Base-by-base conservation (phyloP, 2,329 filamentous ascomycete genomes). In the Hypoxylon sp. region DNA sequence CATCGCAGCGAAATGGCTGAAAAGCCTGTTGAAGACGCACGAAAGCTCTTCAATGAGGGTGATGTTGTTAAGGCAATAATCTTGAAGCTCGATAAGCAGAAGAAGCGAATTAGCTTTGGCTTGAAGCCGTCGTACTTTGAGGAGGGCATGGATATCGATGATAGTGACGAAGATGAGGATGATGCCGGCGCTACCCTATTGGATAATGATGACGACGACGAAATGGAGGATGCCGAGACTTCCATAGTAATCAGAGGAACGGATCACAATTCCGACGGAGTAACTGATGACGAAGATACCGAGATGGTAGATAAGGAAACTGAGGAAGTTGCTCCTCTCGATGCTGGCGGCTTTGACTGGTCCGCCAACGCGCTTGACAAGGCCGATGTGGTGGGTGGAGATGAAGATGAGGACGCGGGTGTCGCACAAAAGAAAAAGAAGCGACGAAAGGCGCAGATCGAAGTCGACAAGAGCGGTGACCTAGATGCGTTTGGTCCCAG, bases 31-130 rank as follows among this genome's bases (percentile, higher is more conserved):
- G 87, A 92, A 57, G 93, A 98, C 82, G 92, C 94, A n/a, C 90
- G 89, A 70, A 95, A 94, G 76, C 85, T 99, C 44, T 98, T 97
- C 80, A 92, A 90, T 68, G 93, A 94, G 76, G 96, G 94, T 11
- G 96, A 99, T 80, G 83, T 85, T n/a, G 96, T 99, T 70, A 98
- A 98, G 83, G 95, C 95, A 13, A 92, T 93, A 78, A 86, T 99
- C 14, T 80, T 98, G 55, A 92, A 91, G 74, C 84, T 99, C 53
- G 91, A 98, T 73, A 75, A 83, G 3, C 85, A 91, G 72, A 92
- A 92, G 79, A 91, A 90, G 78, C 91, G 92, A 74, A 91, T 99
- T 74, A 97, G 88, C 74, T 94, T 99, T 75, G 94, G 94, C 1
- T 83, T 99, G 67, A 99, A 98, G 82, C 94, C 96, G 39, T 97